Evolutionary conservation across 257 asterid species (phyloP).

Genomic region (Solanum dulcamara): DNA sequence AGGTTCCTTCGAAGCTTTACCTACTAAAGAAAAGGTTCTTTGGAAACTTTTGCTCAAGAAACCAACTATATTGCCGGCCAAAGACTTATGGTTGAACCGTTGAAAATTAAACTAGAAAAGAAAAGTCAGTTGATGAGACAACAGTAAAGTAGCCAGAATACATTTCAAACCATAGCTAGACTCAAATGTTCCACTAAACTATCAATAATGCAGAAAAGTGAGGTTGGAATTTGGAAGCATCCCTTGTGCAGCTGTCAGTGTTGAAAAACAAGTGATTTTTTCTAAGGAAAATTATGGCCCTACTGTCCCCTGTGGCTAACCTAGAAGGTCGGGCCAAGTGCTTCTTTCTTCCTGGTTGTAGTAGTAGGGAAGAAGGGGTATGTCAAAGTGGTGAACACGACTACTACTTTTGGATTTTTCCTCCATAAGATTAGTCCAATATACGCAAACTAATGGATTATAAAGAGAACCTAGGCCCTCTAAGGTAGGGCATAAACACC

Average conservation of each 20-base stretch:
- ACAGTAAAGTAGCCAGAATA: not conserved
- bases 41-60: not conserved
- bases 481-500: not conserved
- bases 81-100: not conserved
- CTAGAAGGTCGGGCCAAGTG: not conserved
- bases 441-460: not conserved
- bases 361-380: not conserved
- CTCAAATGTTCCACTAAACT: not conserved
- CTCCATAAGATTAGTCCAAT: not conserved
- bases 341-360: not conserved
- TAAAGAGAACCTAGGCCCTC: not conserved
- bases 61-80: not conserved
- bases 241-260: not conserved
- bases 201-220: not conserved
- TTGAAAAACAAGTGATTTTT: not conserved
- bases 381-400: not conserved
- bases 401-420: not conserved
- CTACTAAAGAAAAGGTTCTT: not conserved
- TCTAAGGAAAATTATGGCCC: not conserved
- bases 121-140: not conserved
- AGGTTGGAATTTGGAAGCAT: not conserved
- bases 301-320: not conserved
- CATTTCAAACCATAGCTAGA: not conserved
- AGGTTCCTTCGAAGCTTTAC: not conserved
- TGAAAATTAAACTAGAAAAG: not conserved